Conservation (phyloP, 306 rosid genomes). For the Cyamopsis tetragonoloba region DNA sequence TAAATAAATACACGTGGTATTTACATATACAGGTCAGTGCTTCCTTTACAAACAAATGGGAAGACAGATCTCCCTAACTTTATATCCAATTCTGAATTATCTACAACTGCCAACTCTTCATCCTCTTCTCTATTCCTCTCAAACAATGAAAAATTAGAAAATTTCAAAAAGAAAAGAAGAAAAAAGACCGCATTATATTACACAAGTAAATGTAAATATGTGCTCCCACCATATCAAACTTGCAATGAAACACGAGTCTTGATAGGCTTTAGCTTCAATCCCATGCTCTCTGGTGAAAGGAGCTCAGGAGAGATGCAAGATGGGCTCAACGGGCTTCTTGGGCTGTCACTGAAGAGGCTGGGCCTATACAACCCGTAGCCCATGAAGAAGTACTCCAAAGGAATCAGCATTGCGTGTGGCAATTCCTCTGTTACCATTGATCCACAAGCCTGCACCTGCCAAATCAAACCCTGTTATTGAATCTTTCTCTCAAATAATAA, state of each 20-base stretch:
- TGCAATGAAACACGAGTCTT: slow-evolving; percentile 61
- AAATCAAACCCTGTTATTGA: slow-evolving; percentile 6
- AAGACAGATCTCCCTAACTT: slow-evolving; percentile 30
- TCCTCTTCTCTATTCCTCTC: slow-evolving; percentile 20
- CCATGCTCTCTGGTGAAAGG: slow-evolving; percentile 98
- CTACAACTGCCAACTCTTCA: slow-evolving; percentile 43
- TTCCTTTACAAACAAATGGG: slow-evolving; percentile 61
- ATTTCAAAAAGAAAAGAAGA: background rate
- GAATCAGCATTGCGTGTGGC: slow-evolving; percentile 94
- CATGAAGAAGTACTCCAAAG: slow-evolving; percentile 86
- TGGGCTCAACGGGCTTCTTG: slow-evolving; percentile 81
- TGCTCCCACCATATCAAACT: slow-evolving; percentile 25
- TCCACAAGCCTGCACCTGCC: slow-evolving; percentile 93
- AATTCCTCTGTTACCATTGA: slow-evolving; percentile 98
- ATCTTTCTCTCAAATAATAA: background rate
- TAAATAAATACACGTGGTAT: slow-evolving; percentile 31
- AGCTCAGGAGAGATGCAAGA: slow-evolving; percentile 92
- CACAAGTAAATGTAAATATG: background rate
- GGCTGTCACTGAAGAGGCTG: slow-evolving; percentile 60
- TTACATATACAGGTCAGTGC: slow-evolving; percentile 42
- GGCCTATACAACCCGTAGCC: slow-evolving; percentile 84
- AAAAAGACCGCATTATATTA: slow-evolving; percentile 1
- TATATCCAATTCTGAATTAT: slow-evolving; percentile 31
- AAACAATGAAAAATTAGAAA: background rate
- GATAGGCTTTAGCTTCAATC: slow-evolving; percentile 84